Conservation (phyloP, 306 rosid species). For the Aeschynomene evenia region DNA sequence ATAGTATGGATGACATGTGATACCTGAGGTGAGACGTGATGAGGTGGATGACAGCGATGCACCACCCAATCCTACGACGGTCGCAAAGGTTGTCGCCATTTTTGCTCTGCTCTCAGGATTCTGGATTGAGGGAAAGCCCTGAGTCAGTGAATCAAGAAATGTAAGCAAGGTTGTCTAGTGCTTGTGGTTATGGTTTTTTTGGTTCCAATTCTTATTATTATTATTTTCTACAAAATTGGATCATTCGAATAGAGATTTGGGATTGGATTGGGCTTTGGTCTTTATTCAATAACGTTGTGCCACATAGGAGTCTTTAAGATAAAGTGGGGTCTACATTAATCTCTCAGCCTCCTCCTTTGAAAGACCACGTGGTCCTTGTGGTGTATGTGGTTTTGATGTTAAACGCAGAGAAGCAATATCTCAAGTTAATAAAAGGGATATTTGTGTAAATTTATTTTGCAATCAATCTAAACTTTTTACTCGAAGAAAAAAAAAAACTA, state of each 20-base stretch:
- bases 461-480: no score
- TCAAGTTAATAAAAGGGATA: no score
- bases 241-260: conserved; percentile 20
- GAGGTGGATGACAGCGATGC: conserved; percentile 45
- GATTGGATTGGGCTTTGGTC: conserved; percentile 47
- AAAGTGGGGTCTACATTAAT: conserved; percentile 55
- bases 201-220: neutral
- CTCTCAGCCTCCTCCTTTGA: neutral
- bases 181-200: neutral
- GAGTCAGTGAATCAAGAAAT: neutral
- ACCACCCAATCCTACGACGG: conserved; percentile 60
- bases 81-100: conserved; percentile 68
- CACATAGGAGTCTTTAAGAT: conserved; percentile 54
- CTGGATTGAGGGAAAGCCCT: neutral
- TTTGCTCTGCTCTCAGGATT: neutral
- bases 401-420: no score
- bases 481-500: no score
- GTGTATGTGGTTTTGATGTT: no score
- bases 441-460: no score
- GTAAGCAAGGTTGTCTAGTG: neutral
- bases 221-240: neutral
- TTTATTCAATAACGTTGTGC: conserved; percentile 54
- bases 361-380: no score
- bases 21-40: conserved; percentile 46
- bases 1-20: neutral